Percentiles rank a stretch among this genome's conserved stretches.
These are phyloP conservation scores for Arbutus unedo DNA, from an alignment of 148 eudicot genomes.

Conservation along the genomic window DNA sequence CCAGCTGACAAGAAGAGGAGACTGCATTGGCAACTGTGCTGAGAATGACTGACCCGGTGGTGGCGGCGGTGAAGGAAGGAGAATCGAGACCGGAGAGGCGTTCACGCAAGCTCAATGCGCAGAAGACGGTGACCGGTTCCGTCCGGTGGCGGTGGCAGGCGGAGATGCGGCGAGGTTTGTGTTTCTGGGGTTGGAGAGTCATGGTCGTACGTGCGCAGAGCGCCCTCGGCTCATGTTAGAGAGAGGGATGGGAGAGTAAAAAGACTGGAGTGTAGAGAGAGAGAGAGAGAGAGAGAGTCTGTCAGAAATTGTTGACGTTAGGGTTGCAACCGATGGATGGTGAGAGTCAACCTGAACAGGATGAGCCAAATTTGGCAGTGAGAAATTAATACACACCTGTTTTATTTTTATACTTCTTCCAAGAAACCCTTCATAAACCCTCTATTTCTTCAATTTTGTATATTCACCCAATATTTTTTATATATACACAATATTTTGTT, in stretches of 20 bases:
- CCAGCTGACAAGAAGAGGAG: slow-evolving; percentile 30
- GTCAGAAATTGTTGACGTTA: background rate
- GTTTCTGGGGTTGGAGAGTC: slow-evolving; percentile 24
- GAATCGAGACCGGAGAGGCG: slow-evolving; percentile 76
- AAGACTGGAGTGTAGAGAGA: background rate
- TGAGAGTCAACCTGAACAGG: slow-evolving; percentile 8
- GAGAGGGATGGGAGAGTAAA: background rate
- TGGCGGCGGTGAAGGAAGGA: slow-evolving; percentile 20
- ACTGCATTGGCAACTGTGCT: background rate
- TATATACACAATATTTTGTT: too few species aligned
- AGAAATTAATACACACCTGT: background rate
- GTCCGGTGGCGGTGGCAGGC: slow-evolving; percentile 76
- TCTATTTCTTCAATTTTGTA: background rate
- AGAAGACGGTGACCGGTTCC: slow-evolving; percentile 64
- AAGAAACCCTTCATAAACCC: background rate
- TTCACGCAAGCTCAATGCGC: slow-evolving; percentile 73
- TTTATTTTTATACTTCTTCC: background rate
- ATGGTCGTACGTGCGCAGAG: slow-evolving; percentile 22
- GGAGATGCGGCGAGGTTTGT: slow-evolving; percentile 52
- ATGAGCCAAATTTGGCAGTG: background rate
- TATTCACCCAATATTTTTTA: too few species aligned
- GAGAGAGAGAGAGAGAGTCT: background rate
- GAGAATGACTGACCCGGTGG: background rate
- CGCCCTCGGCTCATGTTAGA: slow-evolving; percentile 15
- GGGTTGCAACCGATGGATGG: slow-evolving; percentile 3